These are phyloP conservation scores for Solanum okadae DNA, from an alignment of 257 asterid genomes.

Conservation along the genomic window DNA sequence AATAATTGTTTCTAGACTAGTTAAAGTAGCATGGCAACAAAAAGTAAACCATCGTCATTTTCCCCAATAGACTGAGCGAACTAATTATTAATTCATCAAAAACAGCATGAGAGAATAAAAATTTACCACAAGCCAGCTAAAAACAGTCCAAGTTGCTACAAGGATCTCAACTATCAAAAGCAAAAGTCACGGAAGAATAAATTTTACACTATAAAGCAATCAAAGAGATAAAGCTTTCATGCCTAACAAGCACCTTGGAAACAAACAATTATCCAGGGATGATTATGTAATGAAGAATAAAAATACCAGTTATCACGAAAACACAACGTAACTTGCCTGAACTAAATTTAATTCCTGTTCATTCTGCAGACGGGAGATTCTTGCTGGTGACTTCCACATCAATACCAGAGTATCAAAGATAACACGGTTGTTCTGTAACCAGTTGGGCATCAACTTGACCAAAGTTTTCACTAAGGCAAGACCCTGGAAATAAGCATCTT, in stretches of 20 bases:
- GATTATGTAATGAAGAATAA: neutral
- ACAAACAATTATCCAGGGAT: neutral
- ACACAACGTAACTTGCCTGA: conserved; percentile 56
- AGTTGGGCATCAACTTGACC: conserved; percentile 94
- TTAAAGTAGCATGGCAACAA: neutral
- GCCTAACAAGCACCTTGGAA: neutral
- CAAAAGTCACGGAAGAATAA: neutral
- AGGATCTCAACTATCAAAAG: neutral
- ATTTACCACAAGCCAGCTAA: neutral
- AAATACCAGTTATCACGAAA: neutral
- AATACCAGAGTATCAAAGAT: conserved; percentile 77
- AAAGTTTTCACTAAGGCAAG: conserved; percentile 86
- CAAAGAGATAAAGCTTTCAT: neutral
- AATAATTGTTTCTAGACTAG: neutral
- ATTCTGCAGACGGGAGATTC: conserved; percentile 71
- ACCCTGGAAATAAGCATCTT: conserved; percentile 96
- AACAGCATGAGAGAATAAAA: neutral
- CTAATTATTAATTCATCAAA: neutral
- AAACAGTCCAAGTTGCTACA: neutral
- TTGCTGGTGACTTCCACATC: conserved; percentile 91
- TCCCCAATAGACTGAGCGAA: neutral
- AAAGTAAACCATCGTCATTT: neutral
- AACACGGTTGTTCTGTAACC: conserved; percentile 86
- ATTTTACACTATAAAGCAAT: neutral
- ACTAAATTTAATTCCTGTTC: conserved; percentile 92